Base-by-base conservation (phyloP, 2,329 filamentous ascomycete species). In the Lachnellula occidentalis region DNA sequence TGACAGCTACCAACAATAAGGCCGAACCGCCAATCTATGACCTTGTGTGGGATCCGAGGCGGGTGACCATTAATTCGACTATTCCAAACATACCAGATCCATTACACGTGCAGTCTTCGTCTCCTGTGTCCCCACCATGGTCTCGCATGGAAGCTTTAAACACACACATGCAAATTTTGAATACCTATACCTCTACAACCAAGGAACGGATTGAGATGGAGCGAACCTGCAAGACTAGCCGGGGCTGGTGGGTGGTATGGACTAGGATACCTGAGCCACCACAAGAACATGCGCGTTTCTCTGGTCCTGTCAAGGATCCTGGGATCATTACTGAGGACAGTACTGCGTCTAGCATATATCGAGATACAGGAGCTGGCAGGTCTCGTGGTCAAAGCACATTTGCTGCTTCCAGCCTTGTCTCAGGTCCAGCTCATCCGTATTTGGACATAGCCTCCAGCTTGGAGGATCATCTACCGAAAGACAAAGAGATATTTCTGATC, bases 171-270 rank as follows among this genome's bases (percentile, higher is more conserved):
- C 82, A 87, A 61, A 76, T 87, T 11, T 74, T 88, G 27, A 80
- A 79, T 61, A 76, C 81, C 8, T 78, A 81, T 60, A 70, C 72
- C 17, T 67, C 73, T 8, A 80, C 79, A 2, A 72, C 76, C 5
- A 68, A 66, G 2, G 68, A 74, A 36, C 59, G 62, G 15, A 69
- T 70, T 4, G 78, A 81, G 56, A 66, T 80, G 3, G 84, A 87
- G 66, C 75, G 81, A 19, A 86, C 82, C 1, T 81, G 78, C 63
- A 86, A 87, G 73, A 87, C 84, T 4, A 81, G 74, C 45, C 78
- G 83, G 34, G 84, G 83, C 1, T 87, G 83, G 82, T 87, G 85
- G 84, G 75, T 87, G 31, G 82, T 86, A 24, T 87, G 84, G 84
- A 83, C 77, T 47, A 74, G 81, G 22, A 71, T 85, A 21, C 64